Conservation (phyloP, 139 green algal genomes). For the Auxenochlorella protothecoides region DNA sequence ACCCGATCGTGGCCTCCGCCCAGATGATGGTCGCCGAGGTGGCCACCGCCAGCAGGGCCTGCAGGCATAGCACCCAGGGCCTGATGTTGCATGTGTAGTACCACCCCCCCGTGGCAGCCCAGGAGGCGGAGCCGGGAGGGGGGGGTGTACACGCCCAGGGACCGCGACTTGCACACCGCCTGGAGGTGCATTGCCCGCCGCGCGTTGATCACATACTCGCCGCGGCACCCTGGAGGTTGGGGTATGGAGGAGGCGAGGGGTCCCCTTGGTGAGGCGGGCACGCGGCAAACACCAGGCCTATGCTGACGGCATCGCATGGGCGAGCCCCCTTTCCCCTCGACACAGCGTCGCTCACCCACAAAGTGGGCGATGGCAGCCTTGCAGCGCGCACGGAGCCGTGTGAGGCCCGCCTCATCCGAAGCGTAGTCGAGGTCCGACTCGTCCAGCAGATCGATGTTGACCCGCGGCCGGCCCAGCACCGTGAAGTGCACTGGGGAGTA, state of each 20-base stretch:
- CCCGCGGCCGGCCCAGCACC: conserved; percentile 7
- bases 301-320: neutral
- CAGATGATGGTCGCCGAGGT: conserved; percentile 64
- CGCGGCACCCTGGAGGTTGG: conserved; percentile 6
- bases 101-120: conserved; percentile 4
- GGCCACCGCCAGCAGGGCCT: conserved; percentile 29
- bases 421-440: conserved; percentile 32
- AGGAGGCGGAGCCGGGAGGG: neutral
- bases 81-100: conserved; percentile 30
- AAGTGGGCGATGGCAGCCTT: conserved; percentile 26
- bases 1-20: conserved; percentile 76
- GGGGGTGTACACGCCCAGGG: conserved; percentile 11
- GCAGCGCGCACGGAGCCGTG: conserved; percentile 28
- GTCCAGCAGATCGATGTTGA: conserved; percentile 19
- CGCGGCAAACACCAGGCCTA: neutral
- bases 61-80: conserved; percentile 32
- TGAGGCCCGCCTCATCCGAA: conserved; percentile 20
- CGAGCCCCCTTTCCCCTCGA: neutral
- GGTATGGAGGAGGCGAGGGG: neutral
- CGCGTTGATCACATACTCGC: conserved; percentile 32
- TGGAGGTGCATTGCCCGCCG: conserved; percentile 38
- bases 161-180: conserved; percentile 35
- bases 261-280: neutral
- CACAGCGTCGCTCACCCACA: neutral
- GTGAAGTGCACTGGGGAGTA: conserved; percentile 13